Conservation (phyloP, 164 flowering plant genomes). For the Paratinospora sagittata region DNA sequence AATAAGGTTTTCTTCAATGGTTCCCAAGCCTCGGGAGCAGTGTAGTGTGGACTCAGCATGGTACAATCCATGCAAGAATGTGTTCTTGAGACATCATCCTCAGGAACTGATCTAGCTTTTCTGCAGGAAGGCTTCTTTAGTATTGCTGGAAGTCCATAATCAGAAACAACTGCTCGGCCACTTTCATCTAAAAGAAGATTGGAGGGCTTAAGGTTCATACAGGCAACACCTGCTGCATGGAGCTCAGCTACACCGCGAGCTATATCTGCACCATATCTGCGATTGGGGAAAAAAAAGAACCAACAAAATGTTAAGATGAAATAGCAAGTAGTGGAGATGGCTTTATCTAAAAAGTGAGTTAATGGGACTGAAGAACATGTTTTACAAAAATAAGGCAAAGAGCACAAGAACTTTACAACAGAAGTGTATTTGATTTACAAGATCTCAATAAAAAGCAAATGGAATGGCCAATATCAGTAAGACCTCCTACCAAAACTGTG, state of each 20-base stretch:
- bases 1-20: constrained; percentile 80
- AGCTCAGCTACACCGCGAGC: constrained; percentile 99
- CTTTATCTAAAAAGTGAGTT: neutral
- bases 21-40: constrained; percentile 99
- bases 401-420: neutral
- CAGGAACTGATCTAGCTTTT: constrained; percentile 54
- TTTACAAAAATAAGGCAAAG: neutral
- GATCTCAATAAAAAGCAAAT: neutral
- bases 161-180: constrained; percentile 93
- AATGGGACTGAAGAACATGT: neutral
- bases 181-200: constrained; percentile 88
- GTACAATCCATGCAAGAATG: constrained; percentile 98
- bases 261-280: constrained; percentile 96
- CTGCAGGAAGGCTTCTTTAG: constrained; percentile 79
- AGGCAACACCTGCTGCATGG: constrained; percentile 96
- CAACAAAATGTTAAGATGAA: neutral
- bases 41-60: constrained; percentile 86
- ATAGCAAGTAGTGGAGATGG: neutral
- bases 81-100: constrained; percentile 56
- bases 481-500: neutral
- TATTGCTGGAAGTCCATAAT: constrained; percentile 91
- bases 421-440: neutral
- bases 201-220: constrained; percentile 95
- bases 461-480: neutral
- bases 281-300: neutral